phyloP scores from a whole-genome alignment of 164 flowering plant species.

The Paratinospora sagittata region DNA sequence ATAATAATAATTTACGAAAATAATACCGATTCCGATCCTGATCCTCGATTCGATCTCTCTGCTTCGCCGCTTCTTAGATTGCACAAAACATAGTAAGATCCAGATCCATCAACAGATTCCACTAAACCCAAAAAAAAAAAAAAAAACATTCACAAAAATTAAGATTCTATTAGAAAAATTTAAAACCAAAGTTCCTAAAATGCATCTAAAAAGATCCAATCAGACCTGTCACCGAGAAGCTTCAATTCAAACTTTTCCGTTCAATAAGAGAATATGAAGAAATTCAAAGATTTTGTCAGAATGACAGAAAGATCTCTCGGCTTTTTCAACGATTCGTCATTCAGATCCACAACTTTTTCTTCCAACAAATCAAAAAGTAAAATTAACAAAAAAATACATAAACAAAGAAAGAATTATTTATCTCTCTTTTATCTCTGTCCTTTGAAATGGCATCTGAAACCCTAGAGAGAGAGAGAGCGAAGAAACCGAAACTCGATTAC shows the following conservation, averaged over 20 bases:
- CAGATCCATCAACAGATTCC: slow-evolving; percentile 6
- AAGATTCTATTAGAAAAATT: background rate
- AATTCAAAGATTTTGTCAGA: background rate
- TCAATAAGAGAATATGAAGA: background rate
- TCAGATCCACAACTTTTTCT: background rate
- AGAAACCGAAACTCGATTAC: background rate
- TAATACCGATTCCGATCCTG: background rate
- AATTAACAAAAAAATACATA: background rate
- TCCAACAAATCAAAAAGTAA: too few species aligned
- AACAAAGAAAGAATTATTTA: background rate
- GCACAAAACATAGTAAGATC: slow-evolving; percentile 4
- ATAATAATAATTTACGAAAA: background rate
- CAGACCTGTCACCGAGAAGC: background rate
- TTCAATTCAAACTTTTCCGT: background rate
- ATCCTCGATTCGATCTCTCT: background rate
- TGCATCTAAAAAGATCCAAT: background rate
- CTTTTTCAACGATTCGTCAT: background rate
- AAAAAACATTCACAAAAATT: background rate
- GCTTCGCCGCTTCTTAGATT: slow-evolving; percentile 13
- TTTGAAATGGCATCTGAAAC: slow-evolving; percentile 1
- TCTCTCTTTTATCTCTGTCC: too few species aligned
- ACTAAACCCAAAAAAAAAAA: background rate
- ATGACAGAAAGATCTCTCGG: background rate
- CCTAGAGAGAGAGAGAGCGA: background rate
- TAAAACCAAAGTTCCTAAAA: background rate